Conservation (phyloP, 805 yeast species). For the Candida anglica region DNA sequence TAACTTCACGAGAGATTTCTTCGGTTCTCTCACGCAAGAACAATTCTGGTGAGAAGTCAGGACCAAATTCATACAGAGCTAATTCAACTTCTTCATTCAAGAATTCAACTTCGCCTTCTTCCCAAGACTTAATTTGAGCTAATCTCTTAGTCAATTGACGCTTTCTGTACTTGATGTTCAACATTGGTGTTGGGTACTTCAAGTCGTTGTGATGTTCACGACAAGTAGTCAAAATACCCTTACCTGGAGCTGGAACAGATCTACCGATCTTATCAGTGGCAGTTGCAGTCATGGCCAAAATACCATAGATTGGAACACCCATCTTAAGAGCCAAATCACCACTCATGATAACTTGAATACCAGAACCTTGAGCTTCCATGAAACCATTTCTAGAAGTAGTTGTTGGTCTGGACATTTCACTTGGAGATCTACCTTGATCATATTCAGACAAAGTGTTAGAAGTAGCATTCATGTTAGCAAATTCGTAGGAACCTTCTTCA, state of each 20-base stretch:
- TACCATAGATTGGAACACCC: conserved; percentile 99
- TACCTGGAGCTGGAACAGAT: conserved; percentile 99
- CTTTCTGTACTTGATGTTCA: conserved; percentile 89
- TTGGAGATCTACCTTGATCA: conserved; percentile 95
- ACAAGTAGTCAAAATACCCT: conserved; percentile 98
- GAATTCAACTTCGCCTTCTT: conserved; percentile 71
- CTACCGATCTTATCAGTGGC: conserved; percentile 98
- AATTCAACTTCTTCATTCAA: conserved; percentile 68
- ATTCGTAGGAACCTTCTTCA: conserved; percentile 97
- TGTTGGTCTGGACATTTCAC: conserved; percentile 98
- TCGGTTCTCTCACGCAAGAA: conserved; percentile 81
- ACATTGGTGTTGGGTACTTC: conserved; percentile 73
- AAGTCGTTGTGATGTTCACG: conserved; percentile 83
- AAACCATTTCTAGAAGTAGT: conserved; percentile 95
- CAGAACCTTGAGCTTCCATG: conserved; percentile 99
- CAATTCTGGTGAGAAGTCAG: conserved; percentile 38
- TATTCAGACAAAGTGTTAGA: conserved; percentile 84
- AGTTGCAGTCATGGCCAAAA: conserved; percentile 90
- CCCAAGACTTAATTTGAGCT: conserved; percentile 77
- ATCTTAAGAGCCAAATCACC: conserved; percentile 91
- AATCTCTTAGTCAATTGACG: conserved; percentile 83
- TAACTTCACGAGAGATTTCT: conserved; percentile 81
- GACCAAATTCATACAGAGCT: conserved; percentile 48
- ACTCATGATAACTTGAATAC: conserved; percentile 94
- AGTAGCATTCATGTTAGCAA: conserved; percentile 98